Evolutionary conservation across 306 rosid genomes (phyloP).

Genomic region (Trifolium fragiferum): DNA sequence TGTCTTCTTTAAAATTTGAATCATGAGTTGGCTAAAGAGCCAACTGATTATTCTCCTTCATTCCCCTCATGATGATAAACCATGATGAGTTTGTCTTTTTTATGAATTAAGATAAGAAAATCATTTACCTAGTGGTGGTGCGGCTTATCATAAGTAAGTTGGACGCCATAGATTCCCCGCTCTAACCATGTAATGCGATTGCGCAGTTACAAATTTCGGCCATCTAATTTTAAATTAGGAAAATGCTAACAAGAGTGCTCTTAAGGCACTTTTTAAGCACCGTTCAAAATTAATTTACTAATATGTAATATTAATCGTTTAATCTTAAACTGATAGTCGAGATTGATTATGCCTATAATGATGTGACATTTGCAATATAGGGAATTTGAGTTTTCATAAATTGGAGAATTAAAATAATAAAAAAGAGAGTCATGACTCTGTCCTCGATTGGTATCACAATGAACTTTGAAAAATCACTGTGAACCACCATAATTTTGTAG

Average conservation of each 20-base stretch:
- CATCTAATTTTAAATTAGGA: background rate
- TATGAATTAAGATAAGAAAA: constrained; percentile 49
- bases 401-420: too few relatives aligned
- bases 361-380: background rate
- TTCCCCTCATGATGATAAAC: constrained; percentile 60
- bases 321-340: background rate
- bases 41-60: constrained; percentile 53
- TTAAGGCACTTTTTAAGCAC: too few relatives aligned
- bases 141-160: constrained; percentile 29
- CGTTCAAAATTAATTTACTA: background rate
- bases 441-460: too few relatives aligned
- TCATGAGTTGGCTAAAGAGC: constrained; percentile 52
- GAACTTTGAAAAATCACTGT: too few relatives aligned
- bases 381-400: background rate
- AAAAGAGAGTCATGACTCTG: too few relatives aligned
- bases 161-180: background rate
- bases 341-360: background rate
- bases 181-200: background rate
- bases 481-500: too few relatives aligned
- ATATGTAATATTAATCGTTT: background rate
- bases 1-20: constrained; percentile 53
- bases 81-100: constrained; percentile 67
- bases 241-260: too few relatives aligned
- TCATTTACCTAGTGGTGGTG: constrained; percentile 43
- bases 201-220: too few relatives aligned